Evolutionary conservation across 306 rosid genomes (phyloP).

Genomic region (Prunus mira): DNA sequence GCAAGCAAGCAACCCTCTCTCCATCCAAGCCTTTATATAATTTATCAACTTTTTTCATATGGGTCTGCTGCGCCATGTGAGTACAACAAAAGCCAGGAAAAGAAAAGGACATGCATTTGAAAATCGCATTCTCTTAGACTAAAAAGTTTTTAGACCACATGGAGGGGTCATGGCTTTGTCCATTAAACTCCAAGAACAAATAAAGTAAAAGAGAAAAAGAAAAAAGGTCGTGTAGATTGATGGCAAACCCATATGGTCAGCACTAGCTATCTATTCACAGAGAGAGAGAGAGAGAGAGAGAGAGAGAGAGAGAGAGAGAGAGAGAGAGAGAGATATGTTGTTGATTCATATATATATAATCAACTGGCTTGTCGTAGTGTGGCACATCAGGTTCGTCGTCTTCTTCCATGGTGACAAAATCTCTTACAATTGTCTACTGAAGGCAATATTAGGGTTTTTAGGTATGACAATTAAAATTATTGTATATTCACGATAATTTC

Average conservation of each 20-base stretch:
- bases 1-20: not conserved
- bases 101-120: slow-evolving; percentile 58
- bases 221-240: slow-evolving; percentile 29
- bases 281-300: not conserved
- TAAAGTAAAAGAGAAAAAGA: slow-evolving; percentile 29
- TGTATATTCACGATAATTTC: no score
- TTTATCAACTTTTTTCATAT: slow-evolving; percentile 11
- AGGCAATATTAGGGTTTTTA: not conserved
- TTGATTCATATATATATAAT: not conserved
- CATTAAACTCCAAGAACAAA: slow-evolving; percentile 52
- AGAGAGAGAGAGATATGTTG: not conserved
- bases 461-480: not conserved
- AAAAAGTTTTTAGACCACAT: slow-evolving; percentile 48
- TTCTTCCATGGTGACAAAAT: slow-evolving; percentile 41
- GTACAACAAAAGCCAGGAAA: slow-evolving; percentile 45
- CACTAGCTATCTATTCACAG: slow-evolving; percentile 25
- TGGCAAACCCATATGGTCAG: slow-evolving; percentile 45
- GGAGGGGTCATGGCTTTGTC: slow-evolving; percentile 75
- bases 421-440: not conserved
- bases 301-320: not conserved
- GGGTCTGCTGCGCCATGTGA: slow-evolving; percentile 52
- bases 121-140: slow-evolving; percentile 1
- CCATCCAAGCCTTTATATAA: slow-evolving; percentile 5
- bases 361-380: not conserved
- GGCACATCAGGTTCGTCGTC: slow-evolving; percentile 24